Evolutionary conservation across 495 filamentous ascomycete species (phyloP).

Genomic region (Collariella sp.): DNA sequence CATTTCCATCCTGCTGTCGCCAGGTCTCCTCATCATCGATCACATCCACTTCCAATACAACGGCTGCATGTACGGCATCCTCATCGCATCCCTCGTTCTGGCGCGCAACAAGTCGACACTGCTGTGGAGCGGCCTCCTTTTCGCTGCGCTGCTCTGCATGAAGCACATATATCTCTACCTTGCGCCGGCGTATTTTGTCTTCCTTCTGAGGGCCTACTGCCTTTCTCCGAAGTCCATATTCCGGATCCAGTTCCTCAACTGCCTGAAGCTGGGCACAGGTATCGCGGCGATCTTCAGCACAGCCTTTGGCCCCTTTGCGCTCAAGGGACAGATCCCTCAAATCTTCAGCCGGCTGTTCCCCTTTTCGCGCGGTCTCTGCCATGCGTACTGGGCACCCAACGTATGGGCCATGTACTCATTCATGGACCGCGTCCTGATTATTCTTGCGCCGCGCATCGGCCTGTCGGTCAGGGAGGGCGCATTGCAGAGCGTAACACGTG

Average conservation of each 20-base stretch:
- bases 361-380: constrained; percentile 85
- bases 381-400: constrained; percentile 98
- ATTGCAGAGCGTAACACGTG: constrained; percentile 79
- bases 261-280: constrained; percentile 67
- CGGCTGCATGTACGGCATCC: constrained; percentile 84
- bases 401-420: constrained; percentile 98
- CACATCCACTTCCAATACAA: constrained; percentile 99
- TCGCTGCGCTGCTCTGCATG: constrained; percentile 78
- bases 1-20: constrained; percentile 82
- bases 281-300: constrained; percentile 63
- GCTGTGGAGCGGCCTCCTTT: constrained; percentile 69
- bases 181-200: constrained; percentile 93
- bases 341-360: constrained; percentile 80
- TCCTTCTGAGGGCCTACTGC: constrained; percentile 75
- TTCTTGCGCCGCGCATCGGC: constrained; percentile 72
- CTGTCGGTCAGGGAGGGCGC: constrained; percentile 64
- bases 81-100: constrained; percentile 75
- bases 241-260: constrained; percentile 66
- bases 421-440: constrained; percentile 68
- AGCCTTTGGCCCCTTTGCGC: constrained; percentile 86
- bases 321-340: constrained; percentile 82
- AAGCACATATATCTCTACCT: constrained; percentile 99
- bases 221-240: constrained; percentile 71
- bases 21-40: constrained; percentile 91
- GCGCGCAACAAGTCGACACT: constrained; percentile 69